Base-by-base conservation (phyloP, 768 basidiomycete species). In the Piloderma croceum region DNA sequence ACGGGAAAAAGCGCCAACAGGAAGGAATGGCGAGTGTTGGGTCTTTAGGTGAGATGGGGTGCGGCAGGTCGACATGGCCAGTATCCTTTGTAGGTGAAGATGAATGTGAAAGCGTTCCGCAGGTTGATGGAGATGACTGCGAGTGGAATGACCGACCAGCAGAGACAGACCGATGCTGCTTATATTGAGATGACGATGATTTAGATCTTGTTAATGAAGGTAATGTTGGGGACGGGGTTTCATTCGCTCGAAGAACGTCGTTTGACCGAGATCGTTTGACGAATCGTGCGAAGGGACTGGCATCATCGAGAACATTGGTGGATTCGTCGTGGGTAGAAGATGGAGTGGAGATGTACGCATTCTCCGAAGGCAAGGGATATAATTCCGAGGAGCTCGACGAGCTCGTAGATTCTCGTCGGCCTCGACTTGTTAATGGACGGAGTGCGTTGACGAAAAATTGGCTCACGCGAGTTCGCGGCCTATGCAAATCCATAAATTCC, bases 381-480 rank as follows among this genome's bases (percentile, higher is more conserved):
- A 53, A 24, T n/a, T n/a, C 51, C 42, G 50, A 62, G 43, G 41
- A 58, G 41, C 43, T 50, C 11, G 42, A 53, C 32, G 61, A 69
- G 36, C 58, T 54, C 34, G 54, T 55, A 17, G 69, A 64, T 21
- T 67, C 68, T 42, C 57, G 57, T 6, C 70, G 62, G 41, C 45
- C 50, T 24, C 69, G 68, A 17, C 51, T 50, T 33, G 67, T 60
- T 21, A 69, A 57, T 3, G 77, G 73, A 1, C 74, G 67, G 21
- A 81, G 68, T 3, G 77, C 72, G 41, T 74, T 70, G 10, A 62
- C 66, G 39, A 84, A 66, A 38, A 83, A 65, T 29, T 74, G 72
- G 19, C 74, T 65, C 36, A 83, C 66, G 27, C 69, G 68, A 20
- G 63, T 72, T n/a, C 70, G 65, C 22, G 69, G 58, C 32, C 53